phyloP scores from a whole-genome alignment of 352 stramenopile species.

The Phytophthora crassamura region DNA sequence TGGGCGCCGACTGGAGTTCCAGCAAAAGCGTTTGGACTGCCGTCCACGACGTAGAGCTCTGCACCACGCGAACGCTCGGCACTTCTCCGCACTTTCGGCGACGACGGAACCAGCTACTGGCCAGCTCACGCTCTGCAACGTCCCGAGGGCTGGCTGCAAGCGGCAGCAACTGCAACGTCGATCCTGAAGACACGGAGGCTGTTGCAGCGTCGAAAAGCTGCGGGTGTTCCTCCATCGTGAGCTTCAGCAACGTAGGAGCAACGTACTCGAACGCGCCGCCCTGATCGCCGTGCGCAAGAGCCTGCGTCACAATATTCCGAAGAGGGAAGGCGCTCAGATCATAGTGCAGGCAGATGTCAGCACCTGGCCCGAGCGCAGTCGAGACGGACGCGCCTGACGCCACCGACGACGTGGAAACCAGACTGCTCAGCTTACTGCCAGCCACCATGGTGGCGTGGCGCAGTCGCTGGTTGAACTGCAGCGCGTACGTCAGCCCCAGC shows the following conservation, averaged over 20 bases:
- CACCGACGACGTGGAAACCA: slow-evolving; percentile 39
- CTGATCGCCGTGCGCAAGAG: slow-evolving; percentile 38
- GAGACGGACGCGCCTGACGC: slow-evolving; percentile 32
- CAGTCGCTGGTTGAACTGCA: slow-evolving; percentile 77
- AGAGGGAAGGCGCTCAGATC: slow-evolving; percentile 52
- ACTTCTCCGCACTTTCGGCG: slow-evolving; percentile 23
- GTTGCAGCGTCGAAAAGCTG: slow-evolving; percentile 42
- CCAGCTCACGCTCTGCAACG: slow-evolving; percentile 26
- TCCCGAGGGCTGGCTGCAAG: slow-evolving; percentile 33
- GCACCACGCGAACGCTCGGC: slow-evolving; percentile 14
- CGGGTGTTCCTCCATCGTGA: slow-evolving; percentile 65
- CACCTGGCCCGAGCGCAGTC: slow-evolving; percentile 32
- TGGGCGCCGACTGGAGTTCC: slow-evolving; percentile 44
- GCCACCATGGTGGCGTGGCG: slow-evolving; percentile 57
- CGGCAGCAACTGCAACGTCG: slow-evolving; percentile 32
- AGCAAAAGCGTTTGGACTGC: slow-evolving; percentile 29
- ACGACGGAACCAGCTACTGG: slow-evolving; percentile 43
- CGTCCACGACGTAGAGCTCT: slow-evolving; percentile 36
- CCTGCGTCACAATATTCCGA: slow-evolving; percentile 54
- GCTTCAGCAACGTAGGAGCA: slow-evolving; percentile 52
- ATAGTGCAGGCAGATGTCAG: slow-evolving; percentile 65
- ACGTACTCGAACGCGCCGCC: slow-evolving; percentile 60
- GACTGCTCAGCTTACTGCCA: slow-evolving; percentile 60
- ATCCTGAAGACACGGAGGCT: slow-evolving; percentile 21
- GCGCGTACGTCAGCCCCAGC: slow-evolving; percentile 58